Conservation (phyloP, 2,329 filamentous ascomycete species). For the Thielaviopsis populi region DNA sequence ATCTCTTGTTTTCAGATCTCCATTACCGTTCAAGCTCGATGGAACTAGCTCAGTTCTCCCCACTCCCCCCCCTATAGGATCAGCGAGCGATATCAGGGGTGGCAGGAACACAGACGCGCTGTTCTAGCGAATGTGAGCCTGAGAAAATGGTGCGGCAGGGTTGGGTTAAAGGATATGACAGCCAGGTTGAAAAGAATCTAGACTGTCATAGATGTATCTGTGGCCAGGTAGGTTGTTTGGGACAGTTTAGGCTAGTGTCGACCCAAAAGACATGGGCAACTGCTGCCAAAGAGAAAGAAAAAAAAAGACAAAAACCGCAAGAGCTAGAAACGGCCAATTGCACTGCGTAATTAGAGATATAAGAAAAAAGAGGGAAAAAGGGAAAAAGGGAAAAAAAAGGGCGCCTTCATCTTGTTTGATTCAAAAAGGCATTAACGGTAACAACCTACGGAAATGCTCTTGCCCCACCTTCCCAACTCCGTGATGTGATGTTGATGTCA, state of each 20-base stretch:
- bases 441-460: too few relatives aligned
- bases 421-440: too few relatives aligned
- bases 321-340: too few relatives aligned
- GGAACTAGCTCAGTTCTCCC: neutral
- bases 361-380: too few relatives aligned
- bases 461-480: too few relatives aligned
- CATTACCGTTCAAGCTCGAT: neutral
- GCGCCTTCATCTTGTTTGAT: too few relatives aligned
- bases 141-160: neutral
- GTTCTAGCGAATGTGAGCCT: neutral
- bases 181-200: neutral
- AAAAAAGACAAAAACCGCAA: too few relatives aligned
- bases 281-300: too few relatives aligned
- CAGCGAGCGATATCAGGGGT: constrained; percentile 1
- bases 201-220: neutral
- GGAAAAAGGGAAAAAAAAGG: too few relatives aligned
- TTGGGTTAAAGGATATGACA: neutral
- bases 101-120: constrained; percentile 1
- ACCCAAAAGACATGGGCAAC: neutral
- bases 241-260: neutral
- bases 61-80: constrained; percentile 1
- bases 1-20: neutral
- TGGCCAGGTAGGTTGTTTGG: neutral
- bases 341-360: too few relatives aligned
- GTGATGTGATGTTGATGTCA: too few relatives aligned